These are phyloP conservation scores for Candida oleophila DNA, from an alignment of 805 yeast species.

Conservation along the genomic window DNA sequence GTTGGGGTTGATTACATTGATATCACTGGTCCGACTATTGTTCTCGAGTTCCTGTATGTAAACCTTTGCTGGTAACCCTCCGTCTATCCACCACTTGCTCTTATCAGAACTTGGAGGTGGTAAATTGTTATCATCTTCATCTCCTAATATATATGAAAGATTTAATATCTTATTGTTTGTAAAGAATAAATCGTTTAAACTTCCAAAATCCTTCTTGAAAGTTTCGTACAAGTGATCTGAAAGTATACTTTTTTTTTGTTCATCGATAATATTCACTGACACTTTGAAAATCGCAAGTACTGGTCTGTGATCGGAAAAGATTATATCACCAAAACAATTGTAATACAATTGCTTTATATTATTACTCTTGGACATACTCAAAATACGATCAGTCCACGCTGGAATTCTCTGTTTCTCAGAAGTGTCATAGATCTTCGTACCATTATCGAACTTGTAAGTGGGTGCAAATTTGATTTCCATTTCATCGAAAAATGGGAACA, in stretches of 20 bases:
- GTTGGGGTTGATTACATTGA: conserved; percentile 60
- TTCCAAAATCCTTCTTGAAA: conserved; percentile 47
- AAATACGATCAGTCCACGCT: conserved; percentile 94
- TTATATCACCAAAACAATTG: conserved; percentile 52
- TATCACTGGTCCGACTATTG: conserved; percentile 10
- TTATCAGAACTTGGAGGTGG: conserved; percentile 89
- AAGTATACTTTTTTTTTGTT: conserved; percentile 52
- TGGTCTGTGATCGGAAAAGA: conserved; percentile 88
- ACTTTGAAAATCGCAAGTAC: conserved; percentile 74
- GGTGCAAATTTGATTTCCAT: conserved; percentile 80
- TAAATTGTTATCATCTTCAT: conserved; percentile 41
- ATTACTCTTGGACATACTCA: conserved; percentile 57
- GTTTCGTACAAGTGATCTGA: conserved; percentile 58
- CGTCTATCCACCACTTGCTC: conserved; percentile 90
- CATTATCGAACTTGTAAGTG: conserved; percentile 91
- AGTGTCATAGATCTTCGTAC: conserved; percentile 78
- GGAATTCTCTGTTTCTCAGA: conserved; percentile 92
- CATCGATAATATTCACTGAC: conserved; percentile 64
- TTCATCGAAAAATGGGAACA: conserved; percentile 82
- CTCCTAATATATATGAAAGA: conserved; percentile 22
- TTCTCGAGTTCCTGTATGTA: conserved; percentile 40
- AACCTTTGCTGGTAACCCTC: conserved; percentile 73
- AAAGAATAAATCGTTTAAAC: conserved; percentile 36
- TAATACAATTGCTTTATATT: conserved; percentile 60
- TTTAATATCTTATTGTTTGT: conserved; percentile 18